These are phyloP conservation scores for Pseudonectria buxi DNA, from an alignment of 2,329 filamentous ascomycete genomes.

Conservation along the genomic window DNA sequence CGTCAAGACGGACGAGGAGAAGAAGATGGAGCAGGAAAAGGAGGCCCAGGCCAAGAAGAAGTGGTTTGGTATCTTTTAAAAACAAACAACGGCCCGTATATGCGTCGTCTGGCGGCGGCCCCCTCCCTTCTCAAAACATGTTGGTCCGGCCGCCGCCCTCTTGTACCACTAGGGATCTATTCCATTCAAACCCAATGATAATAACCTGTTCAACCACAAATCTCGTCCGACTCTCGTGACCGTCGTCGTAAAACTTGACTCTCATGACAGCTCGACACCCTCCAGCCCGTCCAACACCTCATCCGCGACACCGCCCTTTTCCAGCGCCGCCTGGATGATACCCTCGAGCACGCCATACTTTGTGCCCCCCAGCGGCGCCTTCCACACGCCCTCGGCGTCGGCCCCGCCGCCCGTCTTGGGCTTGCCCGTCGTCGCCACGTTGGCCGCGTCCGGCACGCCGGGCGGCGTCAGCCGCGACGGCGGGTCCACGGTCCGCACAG, in stretches of 20 bases:
- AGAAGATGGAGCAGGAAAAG: conserved; percentile 21
- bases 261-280: conserved; percentile 59
- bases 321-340: conserved; percentile 71
- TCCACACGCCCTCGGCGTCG: conserved; percentile 72
- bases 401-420: conserved; percentile 43
- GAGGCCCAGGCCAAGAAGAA: conserved; percentile 53
- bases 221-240: not conserved
- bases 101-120: no score
- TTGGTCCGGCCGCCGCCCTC: not conserved
- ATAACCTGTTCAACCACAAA: not conserved
- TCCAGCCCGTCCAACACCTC: conserved; percentile 81
- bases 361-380: conserved; percentile 74
- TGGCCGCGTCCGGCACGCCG: conserved; percentile 59
- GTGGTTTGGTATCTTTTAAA: conserved; percentile 76
- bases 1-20: conserved; percentile 19
- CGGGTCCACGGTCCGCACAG: conserved; percentile 67
- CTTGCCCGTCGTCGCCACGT: conserved; percentile 44
- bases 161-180: no score
- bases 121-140: not conserved
- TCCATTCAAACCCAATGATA: conserved; percentile 1
- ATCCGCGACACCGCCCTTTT: conserved; percentile 72
- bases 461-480: conserved; percentile 67
- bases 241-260: not conserved
- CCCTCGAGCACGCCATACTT: conserved; percentile 65
- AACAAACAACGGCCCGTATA: no score